Evolutionary conservation across 768 basidiomycete species (phyloP), one percentile per base, ranked within the genome.

Genomic region (Boletus rufocinnamomeus): DNA sequence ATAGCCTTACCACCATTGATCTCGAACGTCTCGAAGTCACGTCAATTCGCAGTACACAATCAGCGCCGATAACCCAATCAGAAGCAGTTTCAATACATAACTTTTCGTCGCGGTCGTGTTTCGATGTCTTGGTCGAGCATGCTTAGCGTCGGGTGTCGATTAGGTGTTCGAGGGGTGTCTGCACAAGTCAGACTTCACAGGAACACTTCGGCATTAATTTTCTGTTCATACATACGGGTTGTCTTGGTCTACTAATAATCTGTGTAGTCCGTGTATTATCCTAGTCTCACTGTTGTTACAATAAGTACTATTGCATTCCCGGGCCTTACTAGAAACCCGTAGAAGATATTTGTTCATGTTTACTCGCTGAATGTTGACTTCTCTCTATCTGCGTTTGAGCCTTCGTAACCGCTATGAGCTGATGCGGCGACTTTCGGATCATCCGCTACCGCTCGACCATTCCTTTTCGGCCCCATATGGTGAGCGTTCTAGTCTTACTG

Each of bases 1-100:
- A 46, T 16, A 52, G 38, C 3, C 58, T 64, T 19, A 64, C 63
- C 2, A 64, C 62, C 10, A 25, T 63, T 19, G 58, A 64, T 23
- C 58, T 60, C 19, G 63, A 59, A 11, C 19, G 16, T 34, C 19
- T 56, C 5, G 57, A 47, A 7, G 53, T 40, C 11, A 13, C 32
- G n/a, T 51, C 63, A 0, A 23, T 30, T 34, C 35, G 44, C 10
- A 56, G 37, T 2, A 54, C 57, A 16, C 43, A 43, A 23, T 64
- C 63, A 0, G 49, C 55, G 6, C 55, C 62, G 2, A 38, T 19
- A 23, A n/a, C 50, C 2, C 47, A 8, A 13, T 41, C 43, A 2
- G 37, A 19, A 16, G 48, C 21, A 3, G 27, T 23, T 7, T 37
- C 25, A 1, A 6, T 30, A 3, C 21, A 23, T 2, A 28, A 7